Evolutionary conservation across 192 early-diverging fungal species (phyloP).

Genomic region (Neocallimastix lanati): DNA sequence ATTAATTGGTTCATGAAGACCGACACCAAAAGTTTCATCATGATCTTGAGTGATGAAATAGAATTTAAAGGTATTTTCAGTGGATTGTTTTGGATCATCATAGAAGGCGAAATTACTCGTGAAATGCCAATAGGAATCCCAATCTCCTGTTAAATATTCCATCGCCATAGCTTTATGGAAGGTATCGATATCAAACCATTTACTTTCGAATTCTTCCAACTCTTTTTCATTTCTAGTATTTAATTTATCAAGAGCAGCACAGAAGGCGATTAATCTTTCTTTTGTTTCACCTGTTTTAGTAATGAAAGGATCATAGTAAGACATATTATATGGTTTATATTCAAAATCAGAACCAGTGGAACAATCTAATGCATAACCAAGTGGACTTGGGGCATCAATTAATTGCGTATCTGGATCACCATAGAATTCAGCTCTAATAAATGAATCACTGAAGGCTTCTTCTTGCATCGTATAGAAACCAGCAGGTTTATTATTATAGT

Average conservation of each 20-base stretch:
- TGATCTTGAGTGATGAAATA: neutral
- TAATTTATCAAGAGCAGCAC: neutral
- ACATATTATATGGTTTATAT: neutral
- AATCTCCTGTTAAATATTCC: neutral
- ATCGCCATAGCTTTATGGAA: neutral
- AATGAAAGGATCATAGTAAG: neutral
- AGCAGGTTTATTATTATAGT: neutral
- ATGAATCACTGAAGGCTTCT: neutral
- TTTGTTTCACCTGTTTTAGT: neutral
- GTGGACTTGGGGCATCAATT: neutral
- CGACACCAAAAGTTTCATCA: neutral
- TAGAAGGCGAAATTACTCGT: neutral
- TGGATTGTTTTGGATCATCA: neutral
- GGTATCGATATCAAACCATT: neutral
- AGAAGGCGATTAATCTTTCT: neutral
- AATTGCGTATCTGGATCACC: neutral
- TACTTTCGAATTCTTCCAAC: neutral
- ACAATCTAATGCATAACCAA: neutral
- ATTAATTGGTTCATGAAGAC: neutral
- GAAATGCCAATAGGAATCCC: neutral
- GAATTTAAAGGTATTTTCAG: neutral
- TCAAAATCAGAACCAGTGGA: neutral
- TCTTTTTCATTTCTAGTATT: neutral
- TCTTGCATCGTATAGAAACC: neutral
- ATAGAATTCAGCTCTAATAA: neutral